A percentile compares a stretch with the other conserved stretches of the same genome.
Evolutionary conservation across 495 filamentous ascomycete species (phyloP).

Genomic region (Terfezia claveryi): DNA sequence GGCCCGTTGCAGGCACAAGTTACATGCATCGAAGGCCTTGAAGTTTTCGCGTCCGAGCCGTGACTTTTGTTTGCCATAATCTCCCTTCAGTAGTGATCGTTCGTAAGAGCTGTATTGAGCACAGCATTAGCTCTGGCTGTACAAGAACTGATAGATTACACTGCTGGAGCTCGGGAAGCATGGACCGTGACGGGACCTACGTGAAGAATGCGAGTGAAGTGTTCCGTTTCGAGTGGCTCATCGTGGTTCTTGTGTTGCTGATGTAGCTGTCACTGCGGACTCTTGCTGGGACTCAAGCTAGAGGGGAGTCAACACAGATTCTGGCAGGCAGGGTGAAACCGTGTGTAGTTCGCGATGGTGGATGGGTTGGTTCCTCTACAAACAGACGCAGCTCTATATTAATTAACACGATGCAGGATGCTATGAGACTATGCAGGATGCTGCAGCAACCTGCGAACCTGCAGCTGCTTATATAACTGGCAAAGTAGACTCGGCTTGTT

Average conservation of each 20-base stretch:
- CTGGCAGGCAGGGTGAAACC: too few species aligned
- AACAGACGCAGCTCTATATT: too few species aligned
- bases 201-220: slow-evolving; percentile 94
- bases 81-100: slow-evolving; percentile 50
- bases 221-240: slow-evolving; percentile 48
- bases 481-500: too few species aligned
- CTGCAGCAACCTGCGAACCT: too few species aligned
- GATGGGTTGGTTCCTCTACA: too few species aligned
- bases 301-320: too few species aligned
- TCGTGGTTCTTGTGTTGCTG: not conserved
- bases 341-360: too few species aligned
- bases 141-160: too few species aligned
- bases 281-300: not conserved
- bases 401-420: too few species aligned
- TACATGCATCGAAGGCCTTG: slow-evolving; percentile 77
- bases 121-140: not conserved
- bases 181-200: slow-evolving; percentile 1
- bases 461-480: too few species aligned
- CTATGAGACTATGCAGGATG: too few species aligned
- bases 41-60: slow-evolving; percentile 82
- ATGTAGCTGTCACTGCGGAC: not conserved
- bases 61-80: slow-evolving; percentile 66
- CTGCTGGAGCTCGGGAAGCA: too few species aligned
- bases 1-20: slow-evolving; percentile 67
- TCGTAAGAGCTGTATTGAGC: slow-evolving; percentile 41